Conservation (phyloP, 2,329 filamentous ascomycete genomes). For the Trichoderma sp. region DNA sequence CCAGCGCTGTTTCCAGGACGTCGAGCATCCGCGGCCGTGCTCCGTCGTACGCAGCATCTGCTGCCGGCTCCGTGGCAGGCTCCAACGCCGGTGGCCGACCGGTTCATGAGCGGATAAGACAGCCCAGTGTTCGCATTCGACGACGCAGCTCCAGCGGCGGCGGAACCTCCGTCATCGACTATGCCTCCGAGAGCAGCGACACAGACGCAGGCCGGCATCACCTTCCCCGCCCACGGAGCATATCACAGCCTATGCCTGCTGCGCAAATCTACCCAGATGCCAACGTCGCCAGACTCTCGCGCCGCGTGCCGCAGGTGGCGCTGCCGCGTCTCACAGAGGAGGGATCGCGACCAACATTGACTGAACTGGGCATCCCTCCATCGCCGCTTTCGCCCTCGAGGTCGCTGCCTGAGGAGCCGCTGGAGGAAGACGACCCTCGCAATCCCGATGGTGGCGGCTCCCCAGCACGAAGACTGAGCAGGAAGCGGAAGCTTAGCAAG, state of each 20-base stretch:
- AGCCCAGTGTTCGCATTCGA: constrained; percentile 36
- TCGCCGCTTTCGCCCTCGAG: constrained; percentile 35
- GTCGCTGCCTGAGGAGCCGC: constrained; percentile 36
- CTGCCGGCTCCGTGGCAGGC: neutral
- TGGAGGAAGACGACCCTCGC: neutral
- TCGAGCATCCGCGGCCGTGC: constrained; percentile 14
- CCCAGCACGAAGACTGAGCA: constrained; percentile 29
- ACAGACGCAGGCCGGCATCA: neutral
- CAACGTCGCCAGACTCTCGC: constrained; percentile 37
- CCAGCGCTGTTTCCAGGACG: constrained; percentile 6
- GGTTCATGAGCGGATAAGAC: constrained; percentile 24
- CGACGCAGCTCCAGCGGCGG: constrained; percentile 29
- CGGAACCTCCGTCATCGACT: neutral
- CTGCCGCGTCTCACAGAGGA: constrained; percentile 48
- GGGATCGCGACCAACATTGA: constrained; percentile 42
- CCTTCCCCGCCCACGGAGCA: constrained; percentile 41
- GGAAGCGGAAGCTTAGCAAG: constrained; percentile 35
- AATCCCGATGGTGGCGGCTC: constrained; percentile 17
- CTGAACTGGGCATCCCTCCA: constrained; percentile 39
- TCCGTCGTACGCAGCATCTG: constrained; percentile 1
- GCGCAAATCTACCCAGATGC: constrained; percentile 30
- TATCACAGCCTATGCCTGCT: constrained; percentile 42
- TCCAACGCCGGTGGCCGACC: constrained; percentile 2
- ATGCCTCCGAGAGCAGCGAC: constrained; percentile 2
- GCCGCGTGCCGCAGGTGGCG: constrained; percentile 40